Evolutionary conservation across 2,329 filamentous ascomycete species (phyloP), one percentile per base, ranked within the genome.

Genomic region (Coniosporium uncinatum): DNA sequence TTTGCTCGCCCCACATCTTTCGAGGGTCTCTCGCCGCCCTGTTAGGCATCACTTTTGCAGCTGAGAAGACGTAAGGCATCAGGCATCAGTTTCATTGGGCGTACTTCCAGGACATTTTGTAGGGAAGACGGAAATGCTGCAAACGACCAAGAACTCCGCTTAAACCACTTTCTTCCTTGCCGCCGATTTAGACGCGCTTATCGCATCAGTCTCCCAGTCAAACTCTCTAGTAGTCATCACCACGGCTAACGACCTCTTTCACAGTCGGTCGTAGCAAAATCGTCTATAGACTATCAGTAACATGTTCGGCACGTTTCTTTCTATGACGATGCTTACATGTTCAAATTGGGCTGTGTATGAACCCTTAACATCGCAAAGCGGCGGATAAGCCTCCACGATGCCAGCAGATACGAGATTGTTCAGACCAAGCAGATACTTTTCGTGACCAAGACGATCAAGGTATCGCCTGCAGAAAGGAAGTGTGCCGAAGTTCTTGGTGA

Each of bases 401-500:
- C 88, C 89, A 43, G 74, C 80, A 33, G 79, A 75, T 36, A 96
- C 88, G 33, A 96, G 74, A 57, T 83, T 91, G 67, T 95, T 95
- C 62, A 96, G 70, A 36, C 90, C 90, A 5, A 95, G 74, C 29
- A 95, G 76, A 59, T 97, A 96, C 65, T 95, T 95, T 46, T 96
- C 88, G 62, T 94, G 87, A 20, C 91, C 90, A n/a, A 96, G 66
- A 41, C 90, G 83, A 66, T 96, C 90, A 45, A 97, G 73, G 61
- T 95, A 96, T 51, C 90, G 81, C 48, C 90, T 77, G 64, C 88
- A 95, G 65, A 89, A 97, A 2, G 89, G 89, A 52, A 97, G 67
- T 2, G 89, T 95, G 50, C 88, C 88, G 62, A 96, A 97, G 67
- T 95, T 95, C 75, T 95, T 95, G 68, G 88, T 93, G 63, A 97